A percentile compares a stretch with the other conserved stretches of the same genome.
Evolutionary conservation across 2,329 filamentous ascomycete species (phyloP).

Genomic region (Xylariaceae sp.): DNA sequence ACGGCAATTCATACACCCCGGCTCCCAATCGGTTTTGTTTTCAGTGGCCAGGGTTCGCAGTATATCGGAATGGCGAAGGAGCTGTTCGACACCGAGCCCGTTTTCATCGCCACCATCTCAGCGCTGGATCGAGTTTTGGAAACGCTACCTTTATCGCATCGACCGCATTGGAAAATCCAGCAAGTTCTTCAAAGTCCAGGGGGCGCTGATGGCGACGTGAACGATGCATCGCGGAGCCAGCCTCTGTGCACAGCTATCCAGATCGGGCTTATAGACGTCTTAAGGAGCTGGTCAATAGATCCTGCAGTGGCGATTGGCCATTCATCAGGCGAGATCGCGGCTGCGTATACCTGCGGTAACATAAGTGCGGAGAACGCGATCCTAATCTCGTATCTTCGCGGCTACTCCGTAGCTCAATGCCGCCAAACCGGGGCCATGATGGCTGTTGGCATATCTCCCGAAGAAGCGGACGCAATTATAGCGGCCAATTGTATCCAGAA

Average conservation of each 20-base stretch:
- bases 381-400: slow-evolving; percentile 13
- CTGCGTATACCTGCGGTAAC: slow-evolving; percentile 23
- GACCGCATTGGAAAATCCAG: slow-evolving; percentile 7
- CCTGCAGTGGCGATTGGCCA: slow-evolving; percentile 35
- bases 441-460: slow-evolving; percentile 8
- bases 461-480: slow-evolving; percentile 1
- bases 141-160: neutral
- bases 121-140: slow-evolving; percentile 12
- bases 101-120: slow-evolving; percentile 5
- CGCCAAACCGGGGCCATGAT: slow-evolving; percentile 8
- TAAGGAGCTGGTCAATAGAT: slow-evolving; percentile 25
- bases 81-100: slow-evolving; percentile 11
- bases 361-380: slow-evolving; percentile 14
- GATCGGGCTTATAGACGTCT: slow-evolving; percentile 31
- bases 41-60: slow-evolving; percentile 28
- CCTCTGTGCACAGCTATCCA: slow-evolving; percentile 29
- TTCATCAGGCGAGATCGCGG: slow-evolving; percentile 28
- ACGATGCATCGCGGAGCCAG: no score
- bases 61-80: slow-evolving; percentile 25
- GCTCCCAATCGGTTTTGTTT: slow-evolving; percentile 8
- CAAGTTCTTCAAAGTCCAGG: no score
- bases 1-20: neutral
- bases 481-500: no score
- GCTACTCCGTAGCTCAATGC: slow-evolving; percentile 2
- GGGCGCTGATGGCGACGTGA: no score